Evolutionary conservation across 108 stramenopile species (phyloP).

Genomic region (Pelagomonas calceolata): DNA sequence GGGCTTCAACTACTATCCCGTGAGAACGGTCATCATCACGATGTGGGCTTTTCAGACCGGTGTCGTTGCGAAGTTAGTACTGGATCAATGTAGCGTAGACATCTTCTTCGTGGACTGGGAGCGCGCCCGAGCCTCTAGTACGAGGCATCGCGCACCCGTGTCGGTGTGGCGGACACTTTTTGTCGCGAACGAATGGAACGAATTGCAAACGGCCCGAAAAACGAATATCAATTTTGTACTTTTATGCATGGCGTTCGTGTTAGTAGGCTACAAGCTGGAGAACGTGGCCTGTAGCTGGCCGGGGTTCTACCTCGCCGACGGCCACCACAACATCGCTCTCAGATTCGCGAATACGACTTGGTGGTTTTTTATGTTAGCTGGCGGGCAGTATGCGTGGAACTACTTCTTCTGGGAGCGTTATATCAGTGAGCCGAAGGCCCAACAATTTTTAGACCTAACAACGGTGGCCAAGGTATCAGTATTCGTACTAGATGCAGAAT

Average conservation of each 20-base stretch:
- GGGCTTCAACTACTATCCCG: constrained; percentile 41
- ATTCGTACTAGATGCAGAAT: constrained; percentile 49
- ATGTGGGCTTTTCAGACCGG: constrained; percentile 48
- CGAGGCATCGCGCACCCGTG: constrained; percentile 13
- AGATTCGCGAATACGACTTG: constrained; percentile 54
- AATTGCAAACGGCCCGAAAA: constrained; percentile 47
- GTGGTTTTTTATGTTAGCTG: constrained; percentile 41
- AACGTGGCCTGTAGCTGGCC: constrained; percentile 55
- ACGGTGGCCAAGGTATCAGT: constrained; percentile 62
- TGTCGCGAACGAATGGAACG: constrained; percentile 64
- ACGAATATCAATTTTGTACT: constrained; percentile 38
- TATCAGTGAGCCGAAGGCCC: constrained; percentile 44
- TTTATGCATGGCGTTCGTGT: constrained; percentile 45
- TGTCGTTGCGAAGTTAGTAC: constrained; percentile 29
- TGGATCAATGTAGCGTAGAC: constrained; percentile 42
- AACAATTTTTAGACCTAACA: constrained; percentile 54
- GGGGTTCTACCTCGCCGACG: constrained; percentile 34
- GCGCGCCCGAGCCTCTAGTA: constrained; percentile 9
- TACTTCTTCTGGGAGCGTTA: constrained; percentile 52
- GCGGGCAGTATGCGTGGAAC: constrained; percentile 47
- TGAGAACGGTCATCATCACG: constrained; percentile 29
- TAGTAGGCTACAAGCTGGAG: constrained; percentile 39
- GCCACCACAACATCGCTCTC: constrained; percentile 48
- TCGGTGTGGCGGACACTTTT: constrained; percentile 45
- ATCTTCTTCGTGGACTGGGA: constrained; percentile 72